Conservation (phyloP, 192 early-diverging fungal species). For the Neocallimastix lanati region DNA sequence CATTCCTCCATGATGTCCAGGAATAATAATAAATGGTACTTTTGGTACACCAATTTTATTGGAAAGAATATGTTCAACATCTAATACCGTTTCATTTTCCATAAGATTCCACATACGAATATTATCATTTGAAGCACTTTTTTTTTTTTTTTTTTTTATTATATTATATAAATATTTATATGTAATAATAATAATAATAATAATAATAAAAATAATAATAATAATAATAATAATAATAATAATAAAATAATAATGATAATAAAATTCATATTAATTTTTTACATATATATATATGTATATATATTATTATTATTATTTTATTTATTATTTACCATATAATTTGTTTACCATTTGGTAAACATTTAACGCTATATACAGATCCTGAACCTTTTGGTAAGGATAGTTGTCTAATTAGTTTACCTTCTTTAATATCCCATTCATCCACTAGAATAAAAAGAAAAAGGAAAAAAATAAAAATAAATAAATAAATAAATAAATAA, state of each 20-base stretch:
- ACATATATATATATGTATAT: no score
- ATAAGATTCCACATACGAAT: slow-evolving; percentile 74
- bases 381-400: slow-evolving; percentile 78
- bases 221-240: no score
- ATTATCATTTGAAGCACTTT: slow-evolving; percentile 76
- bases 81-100: slow-evolving; percentile 1
- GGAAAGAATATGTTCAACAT: background rate
- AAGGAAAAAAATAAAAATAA: no score
- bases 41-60: background rate
- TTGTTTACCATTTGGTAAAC: slow-evolving; percentile 61
- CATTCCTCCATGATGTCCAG: slow-evolving; percentile 80
- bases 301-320: no score
- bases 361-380: slow-evolving; percentile 55
- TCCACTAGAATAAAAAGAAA: slow-evolving; percentile 56
- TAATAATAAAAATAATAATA: no score
- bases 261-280: no score
- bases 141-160: background rate
- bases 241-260: no score
- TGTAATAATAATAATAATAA: no score
- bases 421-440: slow-evolving; percentile 60
- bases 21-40: slow-evolving; percentile 79
- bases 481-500: no score
- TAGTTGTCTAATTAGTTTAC: slow-evolving; percentile 47
- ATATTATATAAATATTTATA: background rate
- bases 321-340: slow-evolving; percentile 60